Percentiles rank a stretch among this genome's conserved stretches.
Evolutionary conservation across 2,329 filamentous ascomycete species (phyloP).

Genomic region (Trichoderma brevicompactum): DNA sequence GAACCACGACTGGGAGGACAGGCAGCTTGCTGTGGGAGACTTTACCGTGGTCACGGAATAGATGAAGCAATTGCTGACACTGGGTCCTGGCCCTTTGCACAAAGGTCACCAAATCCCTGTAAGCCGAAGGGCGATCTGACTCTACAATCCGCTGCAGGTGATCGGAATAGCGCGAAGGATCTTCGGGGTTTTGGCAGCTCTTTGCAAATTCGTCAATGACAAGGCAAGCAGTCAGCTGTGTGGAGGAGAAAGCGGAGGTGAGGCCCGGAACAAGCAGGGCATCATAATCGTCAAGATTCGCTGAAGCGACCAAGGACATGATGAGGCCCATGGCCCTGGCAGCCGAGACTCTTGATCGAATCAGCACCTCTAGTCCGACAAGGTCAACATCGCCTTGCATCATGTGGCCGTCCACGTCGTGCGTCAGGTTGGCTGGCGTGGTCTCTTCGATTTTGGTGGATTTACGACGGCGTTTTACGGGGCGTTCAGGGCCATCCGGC

Average conservation of each 20-base stretch:
- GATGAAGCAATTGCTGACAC: conserved; percentile 85
- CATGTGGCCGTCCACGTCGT: conserved; percentile 98
- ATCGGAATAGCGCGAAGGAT: conserved; percentile 58
- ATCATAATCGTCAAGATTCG: conserved; percentile 66
- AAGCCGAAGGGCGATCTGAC: conserved; percentile 76
- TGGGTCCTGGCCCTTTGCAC: conserved; percentile 88
- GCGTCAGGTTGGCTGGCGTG: conserved; percentile 66
- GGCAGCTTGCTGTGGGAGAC: conserved; percentile 77
- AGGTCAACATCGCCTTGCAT: conserved; percentile 96
- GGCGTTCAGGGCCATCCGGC: conserved; percentile 62
- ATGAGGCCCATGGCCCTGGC: conserved; percentile 84
- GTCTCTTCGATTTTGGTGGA: conserved; percentile 80
- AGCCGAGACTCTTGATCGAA: conserved; percentile 86
- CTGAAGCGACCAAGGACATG: conserved; percentile 74
- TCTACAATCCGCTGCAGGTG: conserved; percentile 78
- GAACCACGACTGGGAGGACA: conserved; percentile 83
- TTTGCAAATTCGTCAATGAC: conserved; percentile 88
- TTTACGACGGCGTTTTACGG: conserved; percentile 78
- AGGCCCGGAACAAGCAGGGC: conserved; percentile 68
- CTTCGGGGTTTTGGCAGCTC: conserved; percentile 52
- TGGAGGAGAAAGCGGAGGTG: conserved; percentile 76
- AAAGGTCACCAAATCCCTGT: conserved; percentile 88
- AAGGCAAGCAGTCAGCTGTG: conserved; percentile 81
- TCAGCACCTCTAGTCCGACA: conserved; percentile 84
- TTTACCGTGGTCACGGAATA: conserved; percentile 90